A percentile compares a stretch with the other conserved stretches of the same genome.
These are phyloP conservation scores for Bryoglossum gracile DNA, from an alignment of 495 filamentous ascomycete species.

Conservation along the genomic window DNA sequence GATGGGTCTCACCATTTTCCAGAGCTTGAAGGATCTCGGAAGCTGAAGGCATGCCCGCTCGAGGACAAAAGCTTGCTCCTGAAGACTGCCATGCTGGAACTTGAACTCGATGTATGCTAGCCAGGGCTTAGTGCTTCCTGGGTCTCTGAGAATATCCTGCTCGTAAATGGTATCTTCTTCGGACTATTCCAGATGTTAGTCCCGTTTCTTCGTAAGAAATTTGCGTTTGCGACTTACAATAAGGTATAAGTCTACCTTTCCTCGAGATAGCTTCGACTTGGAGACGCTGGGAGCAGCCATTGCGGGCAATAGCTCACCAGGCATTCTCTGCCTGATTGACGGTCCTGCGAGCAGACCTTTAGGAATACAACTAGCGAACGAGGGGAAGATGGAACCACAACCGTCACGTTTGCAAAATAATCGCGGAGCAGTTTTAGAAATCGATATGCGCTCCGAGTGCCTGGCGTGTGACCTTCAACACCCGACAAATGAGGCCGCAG, in stretches of 20 bases:
- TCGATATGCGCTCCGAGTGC: conserved; percentile 7
- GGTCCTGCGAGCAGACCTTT: conserved; percentile 15
- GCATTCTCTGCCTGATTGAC: conserved; percentile 22
- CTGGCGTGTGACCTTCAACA: too few species aligned
- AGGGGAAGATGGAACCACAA: not conserved
- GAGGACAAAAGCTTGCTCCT: conserved; percentile 91
- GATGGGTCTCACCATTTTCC: conserved; percentile 72
- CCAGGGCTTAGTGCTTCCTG: conserved; percentile 89
- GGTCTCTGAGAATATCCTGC: conserved; percentile 85
- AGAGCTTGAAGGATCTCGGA: conserved; percentile 94
- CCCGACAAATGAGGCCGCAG: too few species aligned
- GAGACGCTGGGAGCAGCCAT: conserved; percentile 25
- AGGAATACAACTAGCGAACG: conserved; percentile 8
- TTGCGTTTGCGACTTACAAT: conserved; percentile 51
- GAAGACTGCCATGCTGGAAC: conserved; percentile 72
- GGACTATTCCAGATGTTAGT: conserved; percentile 36
- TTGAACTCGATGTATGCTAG: conserved; percentile 92
- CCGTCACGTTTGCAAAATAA: conserved; percentile 16
- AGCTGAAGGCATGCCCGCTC: conserved; percentile 86
- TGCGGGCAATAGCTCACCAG: conserved; percentile 26
- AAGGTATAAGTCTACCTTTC: conserved; percentile 59
- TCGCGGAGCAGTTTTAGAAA: conserved; percentile 21
- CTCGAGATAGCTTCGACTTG: conserved; percentile 25
- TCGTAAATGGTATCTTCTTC: conserved; percentile 92
- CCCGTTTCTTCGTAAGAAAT: not conserved